Base-by-base conservation (phyloP, 2,329 filamentous ascomycete genomes). In the Aureobasidium sp. region DNA sequence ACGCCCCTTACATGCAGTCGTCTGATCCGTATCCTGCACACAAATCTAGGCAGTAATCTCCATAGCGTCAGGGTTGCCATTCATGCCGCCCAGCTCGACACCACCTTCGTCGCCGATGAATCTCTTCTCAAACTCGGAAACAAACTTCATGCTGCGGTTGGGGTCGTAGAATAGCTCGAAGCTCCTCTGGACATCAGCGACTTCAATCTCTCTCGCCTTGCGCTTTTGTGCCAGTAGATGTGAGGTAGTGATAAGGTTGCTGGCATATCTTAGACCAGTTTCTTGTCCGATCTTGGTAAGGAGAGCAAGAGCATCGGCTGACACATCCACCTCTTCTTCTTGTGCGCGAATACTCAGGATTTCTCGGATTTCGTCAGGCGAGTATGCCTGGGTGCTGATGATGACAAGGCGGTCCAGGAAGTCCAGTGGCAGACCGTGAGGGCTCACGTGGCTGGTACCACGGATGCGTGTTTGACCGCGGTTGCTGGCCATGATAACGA, bases 401-500 rank as follows among this genome's bases (percentile, higher is more conserved):
- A 99, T 99, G 70, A 96, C 90, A 36, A 97, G 89, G 23, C 94
- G 88, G 75, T 99, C 94, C 53, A 99, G 82, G 76, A 99, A 96
- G 77, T 99, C 94, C 50, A 97, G 85, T 0, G 94, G 94, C 47
- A 99, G 81, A 32, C 94, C 94, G 74, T 99, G 94, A 1, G 94
- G 94, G 69, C 89, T 94, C 15, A 59, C 36, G 78, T 97, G 97
- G 74, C 90, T 89, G 62, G 94, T 99, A 63, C 94, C 94, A 36
- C 94, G 86, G 71, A 99, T 97, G 68, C 88, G 87, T 41, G 94
- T 90, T 75, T 91, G 86, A 66, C 94, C 94, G 64, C 94, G 84
- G 79, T 99, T 99, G 82, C 90, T 96, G 61, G 94, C 94, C 94
- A 99, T 99, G 77, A 99, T 99, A 75, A 99, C 92, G 67, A 99